Percentiles rank a stretch among this genome's conserved stretches.
Conservation (phyloP, 805 yeast genomes). For the Lipomyces starkeyi region DNA sequence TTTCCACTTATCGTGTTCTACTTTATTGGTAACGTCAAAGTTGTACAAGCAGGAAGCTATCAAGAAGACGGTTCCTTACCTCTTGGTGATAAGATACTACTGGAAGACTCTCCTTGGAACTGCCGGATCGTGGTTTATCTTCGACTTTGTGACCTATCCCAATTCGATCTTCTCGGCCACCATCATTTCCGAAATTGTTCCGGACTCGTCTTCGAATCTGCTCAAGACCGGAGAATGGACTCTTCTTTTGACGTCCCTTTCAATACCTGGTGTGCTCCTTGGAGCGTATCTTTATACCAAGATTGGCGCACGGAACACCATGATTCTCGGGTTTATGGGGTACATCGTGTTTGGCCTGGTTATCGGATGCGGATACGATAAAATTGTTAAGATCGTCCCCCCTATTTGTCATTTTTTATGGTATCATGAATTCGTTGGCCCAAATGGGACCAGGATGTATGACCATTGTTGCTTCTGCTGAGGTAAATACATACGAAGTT, state of each 20-base stretch:
- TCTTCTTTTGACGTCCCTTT: conserved; percentile 62
- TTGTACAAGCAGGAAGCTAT: conserved; percentile 69
- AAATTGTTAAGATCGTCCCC: conserved; percentile 61
- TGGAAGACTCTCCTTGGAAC: conserved; percentile 73
- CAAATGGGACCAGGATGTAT: conserved; percentile 80
- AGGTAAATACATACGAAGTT: conserved; percentile 50
- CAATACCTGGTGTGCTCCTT: conserved; percentile 72
- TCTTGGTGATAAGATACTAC: conserved; percentile 64
- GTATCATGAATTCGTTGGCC: conserved; percentile 69
- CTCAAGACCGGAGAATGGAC: conserved; percentile 55
- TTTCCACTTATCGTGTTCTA: conserved; percentile 74
- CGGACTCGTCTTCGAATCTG: conserved; percentile 54
- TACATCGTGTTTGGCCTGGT: conserved; percentile 61
- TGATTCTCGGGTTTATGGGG: conserved; percentile 73
- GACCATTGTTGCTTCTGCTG: conserved; percentile 70
- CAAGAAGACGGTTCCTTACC: conserved; percentile 60
- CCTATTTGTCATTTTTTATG: conserved; percentile 72
- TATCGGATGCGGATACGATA: conserved; percentile 55
- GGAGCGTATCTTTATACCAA: conserved; percentile 70
- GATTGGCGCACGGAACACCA: conserved; percentile 72
- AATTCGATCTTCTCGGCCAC: conserved; percentile 71
- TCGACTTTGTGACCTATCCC: conserved; percentile 80
- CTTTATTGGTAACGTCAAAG: conserved; percentile 69
- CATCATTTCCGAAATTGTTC: conserved; percentile 61
- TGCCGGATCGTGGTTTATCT: conserved; percentile 76